These are phyloP conservation scores for Polytrichum commune DNA, from an alignment of 225 moss, liverwort and hornwort genomes.

Conservation along the genomic window DNA sequence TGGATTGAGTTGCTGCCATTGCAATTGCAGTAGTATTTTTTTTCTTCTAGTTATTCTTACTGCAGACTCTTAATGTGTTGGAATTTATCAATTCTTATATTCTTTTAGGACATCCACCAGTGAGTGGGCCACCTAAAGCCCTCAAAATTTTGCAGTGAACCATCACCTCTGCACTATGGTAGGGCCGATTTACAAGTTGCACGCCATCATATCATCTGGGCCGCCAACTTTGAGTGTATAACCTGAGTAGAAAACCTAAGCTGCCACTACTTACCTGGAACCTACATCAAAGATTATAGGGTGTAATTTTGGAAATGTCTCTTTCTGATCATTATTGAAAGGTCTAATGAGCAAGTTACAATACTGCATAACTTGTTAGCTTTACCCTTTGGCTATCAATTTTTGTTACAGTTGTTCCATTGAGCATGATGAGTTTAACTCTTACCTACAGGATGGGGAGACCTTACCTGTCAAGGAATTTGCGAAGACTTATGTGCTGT, in stretches of 20 bases:
- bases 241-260: neutral
- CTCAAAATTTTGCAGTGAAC: neutral
- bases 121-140: neutral
- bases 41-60: slow-evolving; percentile 5
- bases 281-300: neutral
- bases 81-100: slow-evolving; percentile 1
- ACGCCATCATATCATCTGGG: neutral
- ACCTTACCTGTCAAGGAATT: too few species aligned
- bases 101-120: slow-evolving; percentile 8
- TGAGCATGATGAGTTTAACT: too few species aligned
- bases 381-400: too few species aligned
- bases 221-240: neutral
- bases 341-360: neutral
- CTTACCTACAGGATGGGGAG: too few species aligned
- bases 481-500: too few species aligned
- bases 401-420: too few species aligned
- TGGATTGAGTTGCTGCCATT: slow-evolving; percentile 24
- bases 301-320: neutral
- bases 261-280: neutral
- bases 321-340: neutral
- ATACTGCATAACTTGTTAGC: too few species aligned
- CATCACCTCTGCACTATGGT: neutral
- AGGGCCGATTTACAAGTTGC: neutral
- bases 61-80: neutral
- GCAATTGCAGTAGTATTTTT: neutral